Percentiles rank a stretch among this genome's conserved stretches.
Conservation (phyloP, 192 early-diverging fungal species). For the Gigaspora rosea region DNA sequence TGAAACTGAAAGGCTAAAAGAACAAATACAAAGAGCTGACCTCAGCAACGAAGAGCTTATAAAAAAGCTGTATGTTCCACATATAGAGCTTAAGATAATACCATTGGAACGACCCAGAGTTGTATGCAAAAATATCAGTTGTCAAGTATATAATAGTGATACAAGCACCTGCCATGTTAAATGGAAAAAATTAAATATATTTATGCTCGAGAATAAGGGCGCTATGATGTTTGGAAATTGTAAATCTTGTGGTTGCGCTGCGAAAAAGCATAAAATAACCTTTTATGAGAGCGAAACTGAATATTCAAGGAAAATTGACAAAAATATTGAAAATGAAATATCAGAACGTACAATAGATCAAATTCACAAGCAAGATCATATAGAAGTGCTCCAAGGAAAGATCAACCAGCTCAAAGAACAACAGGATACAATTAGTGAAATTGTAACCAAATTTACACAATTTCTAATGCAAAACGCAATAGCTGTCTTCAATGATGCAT, state of each 20-base stretch:
- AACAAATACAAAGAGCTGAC: slow-evolving; percentile 27
- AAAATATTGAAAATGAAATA: slow-evolving; percentile 25
- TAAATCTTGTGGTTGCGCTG: slow-evolving; percentile 34
- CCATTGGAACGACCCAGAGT: slow-evolving; percentile 28
- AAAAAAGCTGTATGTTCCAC: slow-evolving; percentile 23
- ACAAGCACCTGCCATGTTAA: too few relatives aligned
- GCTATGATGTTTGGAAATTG: slow-evolving; percentile 28
- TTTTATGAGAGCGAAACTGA: slow-evolving; percentile 21
- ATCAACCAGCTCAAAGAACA: slow-evolving; percentile 31
- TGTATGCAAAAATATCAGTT: slow-evolving; percentile 32
- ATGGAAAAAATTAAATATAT: too few relatives aligned
- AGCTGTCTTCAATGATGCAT: slow-evolving; percentile 30
- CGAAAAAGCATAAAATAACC: slow-evolving; percentile 36
- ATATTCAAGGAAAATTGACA: slow-evolving; percentile 30
- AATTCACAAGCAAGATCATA: slow-evolving; percentile 17
- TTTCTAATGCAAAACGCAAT: slow-evolving; percentile 40
- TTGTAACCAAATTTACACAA: slow-evolving; percentile 32
- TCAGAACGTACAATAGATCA: slow-evolving; percentile 4
- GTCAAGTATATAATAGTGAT: background rate
- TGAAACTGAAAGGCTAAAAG: slow-evolving; percentile 23
- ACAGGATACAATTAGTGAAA: slow-evolving; percentile 33
- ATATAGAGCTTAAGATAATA: slow-evolving; percentile 30
- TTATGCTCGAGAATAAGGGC: too few relatives aligned
- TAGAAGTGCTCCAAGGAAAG: slow-evolving; percentile 3
- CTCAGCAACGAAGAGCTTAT: slow-evolving; percentile 30